Base-by-base conservation (phyloP, 495 filamentous ascomycete species). In the Neurospora hispaniola region DNA sequence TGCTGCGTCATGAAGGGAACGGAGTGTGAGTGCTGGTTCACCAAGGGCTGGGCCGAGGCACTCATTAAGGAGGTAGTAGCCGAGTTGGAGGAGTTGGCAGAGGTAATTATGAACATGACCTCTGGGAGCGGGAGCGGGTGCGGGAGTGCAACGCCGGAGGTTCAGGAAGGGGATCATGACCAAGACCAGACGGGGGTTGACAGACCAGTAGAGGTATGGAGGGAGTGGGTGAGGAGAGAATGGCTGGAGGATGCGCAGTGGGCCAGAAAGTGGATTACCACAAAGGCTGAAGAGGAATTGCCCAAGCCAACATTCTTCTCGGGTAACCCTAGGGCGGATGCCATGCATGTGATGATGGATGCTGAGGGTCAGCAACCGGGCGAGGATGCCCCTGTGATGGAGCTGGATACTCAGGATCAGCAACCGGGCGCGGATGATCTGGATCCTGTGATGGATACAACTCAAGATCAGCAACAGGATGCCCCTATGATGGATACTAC, bases 1-100 rank as follows among this genome's bases (percentile, higher is more conserved):
- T 80, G 78, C 41, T 76, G 76, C 31, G 69, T 80, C 7, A 69
- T 81, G 42, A 73, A 78, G 35, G 72, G 74, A 8, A 73, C 77
- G 2, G 75, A 79, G 71, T 16, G 42, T 18, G 66, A 70, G 14
- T 76, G 71, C 42, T 81, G 79, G 79, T 79, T 76, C 66, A 76
- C 78, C 40, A 68, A 46, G 20, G 79, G 78, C 0, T 81, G 79
- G 79, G 54, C 74, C 0, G 5, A 40, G 5, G 70, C 77, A 7
- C 70, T 80, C 1, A 70, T 80, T 3, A 54, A 68, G 35, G 79
- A 81, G 54, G 54, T 66, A 7, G 7, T 66, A 38, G 27, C 27
- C 27, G 54, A 66, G 23, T 35, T 66, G 54, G 54, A 66, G 54
- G 54, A 66, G 27, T 18, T 66, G 54, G 27, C 54, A 23, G 23